Conservation (phyloP, 1,139 yeast species). For the Geotrichum phurueaensis region DNA sequence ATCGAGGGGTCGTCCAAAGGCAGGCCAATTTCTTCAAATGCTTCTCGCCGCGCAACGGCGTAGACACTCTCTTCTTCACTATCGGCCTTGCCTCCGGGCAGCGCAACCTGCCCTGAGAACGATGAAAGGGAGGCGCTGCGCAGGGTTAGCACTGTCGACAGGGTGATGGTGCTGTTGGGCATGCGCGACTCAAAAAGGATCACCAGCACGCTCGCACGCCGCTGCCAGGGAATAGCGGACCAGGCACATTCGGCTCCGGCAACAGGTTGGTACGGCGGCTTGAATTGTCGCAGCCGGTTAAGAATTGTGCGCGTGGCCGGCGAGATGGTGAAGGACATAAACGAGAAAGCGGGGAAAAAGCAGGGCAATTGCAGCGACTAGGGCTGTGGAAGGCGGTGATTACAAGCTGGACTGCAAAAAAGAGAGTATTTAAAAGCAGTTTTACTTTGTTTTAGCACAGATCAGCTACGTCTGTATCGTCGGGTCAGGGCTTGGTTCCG, state of each 20-base stretch:
- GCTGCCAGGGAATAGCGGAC: slow-evolving; percentile 50
- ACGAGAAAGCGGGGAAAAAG: not conserved
- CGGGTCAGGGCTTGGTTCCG: not conserved
- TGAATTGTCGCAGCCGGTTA: slow-evolving; percentile 7
- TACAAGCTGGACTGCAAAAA: not conserved
- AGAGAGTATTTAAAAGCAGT: not conserved
- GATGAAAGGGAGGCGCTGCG: slow-evolving; percentile 61
- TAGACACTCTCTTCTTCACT: slow-evolving; percentile 53
- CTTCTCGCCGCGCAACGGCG: slow-evolving; percentile 72
- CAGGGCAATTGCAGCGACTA: not conserved
- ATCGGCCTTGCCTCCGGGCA: slow-evolving; percentile 64
- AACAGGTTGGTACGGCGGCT: slow-evolving; percentile 5
- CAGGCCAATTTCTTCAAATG: slow-evolving; percentile 80
- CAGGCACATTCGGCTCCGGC: slow-evolving; percentile 37
- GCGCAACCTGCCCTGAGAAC: slow-evolving; percentile 82
- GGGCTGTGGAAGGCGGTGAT: not conserved
- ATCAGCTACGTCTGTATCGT: not conserved
- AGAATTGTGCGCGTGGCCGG: slow-evolving; percentile 8
- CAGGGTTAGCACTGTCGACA: slow-evolving; percentile 70
- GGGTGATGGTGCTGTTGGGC: slow-evolving; percentile 50
- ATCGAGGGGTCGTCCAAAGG: slow-evolving; percentile 46
- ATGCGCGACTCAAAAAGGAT: slow-evolving; percentile 51
- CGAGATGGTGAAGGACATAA: slow-evolving; percentile 2
- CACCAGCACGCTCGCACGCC: slow-evolving; percentile 74
- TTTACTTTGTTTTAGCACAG: not conserved